Base-by-base conservation (phyloP, 2,329 filamentous ascomycete species). In the Xylaria sp. region DNA sequence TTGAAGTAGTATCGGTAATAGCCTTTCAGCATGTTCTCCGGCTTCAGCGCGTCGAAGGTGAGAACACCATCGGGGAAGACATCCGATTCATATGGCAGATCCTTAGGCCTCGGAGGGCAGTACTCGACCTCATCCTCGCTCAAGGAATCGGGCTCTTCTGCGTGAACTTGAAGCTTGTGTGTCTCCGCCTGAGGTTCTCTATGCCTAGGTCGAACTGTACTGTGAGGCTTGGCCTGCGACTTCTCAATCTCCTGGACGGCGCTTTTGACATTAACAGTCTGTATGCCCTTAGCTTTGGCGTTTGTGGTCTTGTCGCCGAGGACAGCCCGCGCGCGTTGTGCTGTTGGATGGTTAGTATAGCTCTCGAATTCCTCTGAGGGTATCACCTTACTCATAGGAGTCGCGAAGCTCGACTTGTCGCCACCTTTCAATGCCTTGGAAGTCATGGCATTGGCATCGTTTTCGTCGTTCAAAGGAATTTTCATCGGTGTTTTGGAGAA, bases 301-400 rank as follows among this genome's bases (percentile, higher is more conserved):
- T 99, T 99, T 62, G 96, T 98, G 1, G 95, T 98, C 82, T 99
- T 99, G 85, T 93, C 91, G 41, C 95, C 95, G 57, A 99, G 84
- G 13, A 94, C 92, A 46, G 94, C 94, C 76, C 95, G 90, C 69
- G 85, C 90, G 68, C 90, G 89, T 60, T 90, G 87, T 65, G 86
- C 89, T 91, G 65, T 20, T 51, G 44, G 28, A 52, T 13, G 23
- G 37, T 72, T 67, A 73, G 69, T 20, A 44, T 12, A 31, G 31
- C 9, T 46, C 15, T 23, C 12, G 15, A 15, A 41, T 59, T 31
- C n/a, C 0, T 46, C 8, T 4, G 31, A 13, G 18, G 34, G 10
- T 37, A 37, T 46, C 12, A 65, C 75, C 87, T 71, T 85, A 97
- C 94, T 92, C 77, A 92, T 86, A 39, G 95, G 95, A 25, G 95